phyloP scores from a whole-genome alignment of 768 basidiomycete genomes.

The Leccinum sublutescens region DNA sequence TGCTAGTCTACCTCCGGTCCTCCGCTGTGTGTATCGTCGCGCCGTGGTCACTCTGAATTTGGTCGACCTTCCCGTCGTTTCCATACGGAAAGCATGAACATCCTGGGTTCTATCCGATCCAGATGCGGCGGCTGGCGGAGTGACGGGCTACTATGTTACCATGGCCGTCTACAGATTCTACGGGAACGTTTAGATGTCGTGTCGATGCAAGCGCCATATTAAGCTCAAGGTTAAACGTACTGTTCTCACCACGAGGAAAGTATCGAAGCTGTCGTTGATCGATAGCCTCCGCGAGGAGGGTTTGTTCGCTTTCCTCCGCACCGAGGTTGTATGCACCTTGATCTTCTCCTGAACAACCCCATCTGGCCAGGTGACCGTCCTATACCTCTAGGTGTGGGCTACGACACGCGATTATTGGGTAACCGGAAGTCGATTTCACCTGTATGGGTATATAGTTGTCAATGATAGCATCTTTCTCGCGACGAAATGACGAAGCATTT shows the following conservation, averaged over 20 bases:
- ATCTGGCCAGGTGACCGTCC: background rate
- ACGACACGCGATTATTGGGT: background rate
- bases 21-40: background rate
- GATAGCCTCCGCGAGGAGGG: too few relatives aligned
- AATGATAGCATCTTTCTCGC: background rate
- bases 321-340: background rate
- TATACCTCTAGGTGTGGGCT: background rate
- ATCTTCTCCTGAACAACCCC: background rate
- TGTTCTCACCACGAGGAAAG: background rate
- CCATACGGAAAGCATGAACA: background rate
- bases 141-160: background rate
- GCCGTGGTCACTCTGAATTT: background rate
- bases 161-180: background rate
- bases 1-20: background rate
- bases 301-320: background rate
- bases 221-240: background rate
- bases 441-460: background rate
- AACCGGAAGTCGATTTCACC: background rate
- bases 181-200: background rate
- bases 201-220: background rate
- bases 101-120: background rate
- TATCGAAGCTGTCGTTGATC: background rate
- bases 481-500: conserved; percentile 3
- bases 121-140: background rate
- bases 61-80: background rate